Evolutionary conservation across 768 basidiomycete species (phyloP), one percentile per base, ranked within the genome.

Genomic region (Mycena leptocephala): DNA sequence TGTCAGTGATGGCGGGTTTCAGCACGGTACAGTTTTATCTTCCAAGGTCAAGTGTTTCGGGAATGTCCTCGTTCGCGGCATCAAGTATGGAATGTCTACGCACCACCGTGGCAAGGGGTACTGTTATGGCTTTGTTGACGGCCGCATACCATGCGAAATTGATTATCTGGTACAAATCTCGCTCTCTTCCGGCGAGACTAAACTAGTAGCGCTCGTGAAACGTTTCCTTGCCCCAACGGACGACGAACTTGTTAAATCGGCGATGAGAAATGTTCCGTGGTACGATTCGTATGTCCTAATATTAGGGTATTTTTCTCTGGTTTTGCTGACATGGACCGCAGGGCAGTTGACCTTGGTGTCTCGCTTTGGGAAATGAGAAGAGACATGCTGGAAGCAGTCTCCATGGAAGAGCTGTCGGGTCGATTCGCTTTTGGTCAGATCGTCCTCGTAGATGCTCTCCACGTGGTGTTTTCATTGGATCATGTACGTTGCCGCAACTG

Each of bases 1-100:
- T 41, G 39, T 63, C 16, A 63, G 62, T 28, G 62, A 63, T 30
- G 62, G 62, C 14, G 62, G 62, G 3, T 5, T 16, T 14, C 62
- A 63, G n/a, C 16, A 22, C 6, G 62, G 62, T 10, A 26, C 24
- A 5, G 30, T 43, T 26, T 32, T 63, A 14, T 28, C 41, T 6
- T 63, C 62, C 9, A 63, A 63, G 39, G 62, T 43, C n/a, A 63
- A 63, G 24, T 24, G 24, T 3, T 63, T 63, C n/a, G 62, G 62
- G 14, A 63, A 63, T 28, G 62, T 63, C 2, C 62, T 18, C 2
- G 39, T 63, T 18, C 62, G 62, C 3, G 41, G 62, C 8, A n/a
- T 63, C 28, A 63, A 63, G n/a, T 63, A 63, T 20, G 62, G 62
- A n/a, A n/a, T n/a, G n/a, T n/a, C n/a, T n/a, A n/a, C n/a, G n/a